Evolutionary conservation across 1,139 yeast genomes (phyloP), one percentile per base, ranked within the genome.

Genomic region (Lodderomyces jiufengensis): DNA sequence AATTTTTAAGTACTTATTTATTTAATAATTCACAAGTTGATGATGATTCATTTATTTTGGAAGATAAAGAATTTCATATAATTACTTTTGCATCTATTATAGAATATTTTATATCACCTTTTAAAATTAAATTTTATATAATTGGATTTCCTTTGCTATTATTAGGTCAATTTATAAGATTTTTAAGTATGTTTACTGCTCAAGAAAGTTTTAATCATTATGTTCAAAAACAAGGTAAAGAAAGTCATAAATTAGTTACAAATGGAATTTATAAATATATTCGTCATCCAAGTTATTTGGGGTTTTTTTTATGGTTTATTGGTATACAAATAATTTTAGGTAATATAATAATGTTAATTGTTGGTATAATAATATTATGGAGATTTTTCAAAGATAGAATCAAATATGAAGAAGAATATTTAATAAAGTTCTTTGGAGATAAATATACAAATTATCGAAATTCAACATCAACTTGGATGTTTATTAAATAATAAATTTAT

Each of bases 291-390:
- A 82, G 95, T 34, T 92, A 92, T 59, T 74, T 80, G 39, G 98
- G 97, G 1, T 92, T 84, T 56, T 90, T 81, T 53, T 80, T 87
- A 76, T 94, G 97, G 97, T 92, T 94, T 20, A 50, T 90, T 3
- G 97, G 97, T 0, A 70, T 88, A 2, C 95, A 92, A 55, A 27
- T 90, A 35, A 51, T 82, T 45, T 59, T 90, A 40, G 63, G 78
- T 33, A 92, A 88, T 57, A 38, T 55, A 28, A 30, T 65, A 1
- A 42, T 59, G 3, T 43, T 61, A 9, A 34, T 40, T 1, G 44
- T 50, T 5, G 73, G 72, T 2, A 52, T 52, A 3, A 46, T 46
- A 31, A 54, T 63, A 36, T 63, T 92, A 12, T 78, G 82, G 76
- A 53, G 58, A 24, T 92, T 92, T 53, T 92, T 92, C 64, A 60